phyloP scores from a whole-genome alignment of 352 stramenopile species.

The Halophytophthora polymorphica region DNA sequence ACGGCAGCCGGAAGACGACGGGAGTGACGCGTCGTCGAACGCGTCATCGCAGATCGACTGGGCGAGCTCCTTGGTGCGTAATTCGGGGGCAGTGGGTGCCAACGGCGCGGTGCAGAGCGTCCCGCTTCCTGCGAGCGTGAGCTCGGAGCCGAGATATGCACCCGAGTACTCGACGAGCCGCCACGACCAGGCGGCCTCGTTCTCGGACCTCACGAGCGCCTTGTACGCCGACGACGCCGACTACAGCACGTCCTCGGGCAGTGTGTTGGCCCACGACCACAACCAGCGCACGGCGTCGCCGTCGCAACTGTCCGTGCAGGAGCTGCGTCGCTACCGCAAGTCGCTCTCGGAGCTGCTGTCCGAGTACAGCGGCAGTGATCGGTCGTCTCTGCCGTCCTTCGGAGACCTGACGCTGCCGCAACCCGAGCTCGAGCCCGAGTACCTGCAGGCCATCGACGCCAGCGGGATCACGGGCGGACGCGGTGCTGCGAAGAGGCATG shows the following conservation, averaged over 20 bases:
- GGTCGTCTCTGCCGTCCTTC: constrained; percentile 28
- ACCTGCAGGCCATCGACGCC: constrained; percentile 26
- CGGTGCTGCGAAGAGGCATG: constrained; percentile 3
- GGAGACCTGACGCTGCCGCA: constrained; percentile 23
- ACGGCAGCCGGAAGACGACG: constrained; percentile 24
- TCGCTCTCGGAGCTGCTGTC: constrained; percentile 65
- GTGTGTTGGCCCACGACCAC: constrained; percentile 21
- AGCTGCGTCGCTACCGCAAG: constrained; percentile 40
- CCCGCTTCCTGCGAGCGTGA: neutral
- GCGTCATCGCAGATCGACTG: constrained; percentile 33
- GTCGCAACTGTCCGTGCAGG: constrained; percentile 17
- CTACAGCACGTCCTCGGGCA: constrained; percentile 17
- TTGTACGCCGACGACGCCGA: constrained; percentile 30
- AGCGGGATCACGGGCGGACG: neutral
- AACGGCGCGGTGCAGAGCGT: neutral
- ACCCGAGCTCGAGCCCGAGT: constrained; percentile 34
- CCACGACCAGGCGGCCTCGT: constrained; percentile 9
- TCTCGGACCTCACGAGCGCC: constrained; percentile 30
- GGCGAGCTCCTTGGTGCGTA: constrained; percentile 13
- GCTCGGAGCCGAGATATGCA: constrained; percentile 20
- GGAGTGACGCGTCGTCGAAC: constrained; percentile 33
- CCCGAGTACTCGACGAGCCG: constrained; percentile 16
- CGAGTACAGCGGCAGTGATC: constrained; percentile 40
- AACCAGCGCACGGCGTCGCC: constrained; percentile 7
- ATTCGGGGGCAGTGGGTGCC: neutral